Evolutionary conservation across 2,329 filamentous ascomycete genomes (phyloP).

Genomic region (Alternaria triticimaculans): DNA sequence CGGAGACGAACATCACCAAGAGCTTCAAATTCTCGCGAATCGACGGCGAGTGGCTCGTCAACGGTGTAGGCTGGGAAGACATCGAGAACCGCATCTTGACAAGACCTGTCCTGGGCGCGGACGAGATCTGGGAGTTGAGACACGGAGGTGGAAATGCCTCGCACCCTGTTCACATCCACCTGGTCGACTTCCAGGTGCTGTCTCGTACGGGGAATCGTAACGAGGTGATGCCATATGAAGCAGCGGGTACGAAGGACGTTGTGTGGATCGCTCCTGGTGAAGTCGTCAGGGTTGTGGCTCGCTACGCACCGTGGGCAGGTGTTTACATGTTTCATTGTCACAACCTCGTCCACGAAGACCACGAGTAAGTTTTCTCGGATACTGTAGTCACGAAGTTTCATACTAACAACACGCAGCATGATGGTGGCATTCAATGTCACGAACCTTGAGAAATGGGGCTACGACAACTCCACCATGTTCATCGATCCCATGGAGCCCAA

Average conservation of each 20-base stretch:
- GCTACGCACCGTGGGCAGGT: conserved; percentile 53
- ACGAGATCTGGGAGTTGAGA: conserved; percentile 48
- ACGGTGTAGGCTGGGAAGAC: conserved; percentile 45
- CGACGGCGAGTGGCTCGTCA: conserved; percentile 40
- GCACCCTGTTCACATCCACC: conserved; percentile 64
- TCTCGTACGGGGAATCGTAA: conserved; percentile 54
- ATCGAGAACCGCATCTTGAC: conserved; percentile 40
- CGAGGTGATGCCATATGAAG: conserved; percentile 60
- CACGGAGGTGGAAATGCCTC: conserved; percentile 60
- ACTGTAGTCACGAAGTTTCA: background rate
- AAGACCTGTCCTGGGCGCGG: conserved; percentile 39
- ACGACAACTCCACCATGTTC: conserved; percentile 39
- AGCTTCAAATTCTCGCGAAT: conserved; percentile 43
- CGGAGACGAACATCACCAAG: conserved; percentile 21
- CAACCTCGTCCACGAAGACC: conserved; percentile 56
- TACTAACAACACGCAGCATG: conserved; percentile 39
- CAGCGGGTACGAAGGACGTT: conserved; percentile 63
- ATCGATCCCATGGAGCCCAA: conserved; percentile 41
- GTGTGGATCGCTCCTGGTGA: conserved; percentile 62
- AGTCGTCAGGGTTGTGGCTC: conserved; percentile 34
- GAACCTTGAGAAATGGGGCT: conserved; percentile 43
- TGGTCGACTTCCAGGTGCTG: conserved; percentile 65
- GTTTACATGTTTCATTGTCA: conserved; percentile 58
- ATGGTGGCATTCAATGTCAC: conserved; percentile 54
- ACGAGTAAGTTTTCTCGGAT: conserved; percentile 34